Evolutionary conservation across 495 filamentous ascomycete species (phyloP), one percentile per base, ranked within the genome.

Genomic region (Penicilliopsis zonata): DNA sequence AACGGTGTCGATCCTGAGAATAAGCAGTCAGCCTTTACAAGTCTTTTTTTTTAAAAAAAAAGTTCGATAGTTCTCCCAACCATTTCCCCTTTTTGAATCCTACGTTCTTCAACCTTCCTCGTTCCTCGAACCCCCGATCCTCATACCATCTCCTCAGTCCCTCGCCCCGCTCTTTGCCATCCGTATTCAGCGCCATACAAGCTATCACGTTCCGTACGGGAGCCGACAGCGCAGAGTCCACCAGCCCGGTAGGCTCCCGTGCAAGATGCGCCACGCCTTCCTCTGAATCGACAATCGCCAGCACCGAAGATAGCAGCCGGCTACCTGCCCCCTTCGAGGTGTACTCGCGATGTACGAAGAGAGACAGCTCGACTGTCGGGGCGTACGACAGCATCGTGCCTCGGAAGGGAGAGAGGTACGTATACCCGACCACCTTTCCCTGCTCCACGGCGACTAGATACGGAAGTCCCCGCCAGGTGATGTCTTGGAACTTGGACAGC

Each of bases 331-430:
- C 36, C n/a, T 31, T 34, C 5, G 24, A 42, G 17, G 40, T 43
- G 18, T 50, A 17, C 1, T 40, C 31, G 1, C 43, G 51, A 32
- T 46, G 50, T 13, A 57, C 30, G 28, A 50, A 59, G 2, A 57
- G 38, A 2, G 36, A 38, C 3, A 53, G 28, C 28, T 61, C 51
- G 0, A 55, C 53, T 0, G 53, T 53, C 0, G 44, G 28, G 9
- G 44, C 51, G 34, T 57, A 52, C 3, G 53, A 50, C 17, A 47
- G 37, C 22, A 42, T 37, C 15, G 44, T 29, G 6, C 31, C 45
- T 5, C 45, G 46, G 13, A 50, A 52, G 15, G 46, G 42, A 12
- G 46, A 42, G 16, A 51, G 37, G 20, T 46, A 55, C 10, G 44
- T 29, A 24, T 49, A 59, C n/a, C 49, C 47, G 1, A 59, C 29